A percentile compares a stretch with the other conserved stretches of the same genome.
phyloP scores from a whole-genome alignment of 148 eudicot genomes.

The Chenopodium formosanum region DNA sequence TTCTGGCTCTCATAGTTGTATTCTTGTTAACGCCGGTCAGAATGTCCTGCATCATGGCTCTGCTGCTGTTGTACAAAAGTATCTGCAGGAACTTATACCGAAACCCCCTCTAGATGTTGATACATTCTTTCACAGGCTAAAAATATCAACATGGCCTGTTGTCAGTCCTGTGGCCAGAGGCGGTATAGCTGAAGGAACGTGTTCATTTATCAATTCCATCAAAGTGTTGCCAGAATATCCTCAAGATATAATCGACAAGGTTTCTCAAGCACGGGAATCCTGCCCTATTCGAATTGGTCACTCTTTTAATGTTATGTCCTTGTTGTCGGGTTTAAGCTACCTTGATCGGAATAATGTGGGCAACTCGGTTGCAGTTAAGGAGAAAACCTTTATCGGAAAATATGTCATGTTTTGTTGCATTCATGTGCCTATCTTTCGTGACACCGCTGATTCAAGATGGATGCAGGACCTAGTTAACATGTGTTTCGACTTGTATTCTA shows the following conservation, averaged over 20 bases:
- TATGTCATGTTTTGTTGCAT: not conserved
- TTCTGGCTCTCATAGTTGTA: not conserved
- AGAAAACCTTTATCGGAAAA: not conserved
- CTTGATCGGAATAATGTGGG: not conserved
- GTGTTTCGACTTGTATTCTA: not conserved
- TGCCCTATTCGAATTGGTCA: not conserved
- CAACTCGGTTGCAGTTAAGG: not conserved
- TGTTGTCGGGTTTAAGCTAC: not conserved
- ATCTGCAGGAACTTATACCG: not conserved
- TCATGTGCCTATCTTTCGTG: not conserved
- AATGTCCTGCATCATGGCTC: not conserved
- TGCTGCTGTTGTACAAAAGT: not conserved
- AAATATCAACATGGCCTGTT: not conserved
- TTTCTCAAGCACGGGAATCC: not conserved
- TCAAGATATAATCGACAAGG: not conserved
- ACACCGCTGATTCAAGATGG: too few species aligned
- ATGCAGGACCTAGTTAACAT: not conserved
- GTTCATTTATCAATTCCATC: not conserved
- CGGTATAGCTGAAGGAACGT: not conserved
- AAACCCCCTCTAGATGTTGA: not conserved
- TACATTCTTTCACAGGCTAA: not conserved
- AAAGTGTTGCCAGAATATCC: not conserved
- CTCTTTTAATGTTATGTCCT: not conserved
- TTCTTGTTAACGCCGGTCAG: not conserved
- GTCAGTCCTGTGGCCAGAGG: too few species aligned